Percentiles rank a stretch among this genome's conserved stretches.
Evolutionary conservation across 257 asterid genomes (phyloP).

Genomic region (Asclepias syriaca): DNA sequence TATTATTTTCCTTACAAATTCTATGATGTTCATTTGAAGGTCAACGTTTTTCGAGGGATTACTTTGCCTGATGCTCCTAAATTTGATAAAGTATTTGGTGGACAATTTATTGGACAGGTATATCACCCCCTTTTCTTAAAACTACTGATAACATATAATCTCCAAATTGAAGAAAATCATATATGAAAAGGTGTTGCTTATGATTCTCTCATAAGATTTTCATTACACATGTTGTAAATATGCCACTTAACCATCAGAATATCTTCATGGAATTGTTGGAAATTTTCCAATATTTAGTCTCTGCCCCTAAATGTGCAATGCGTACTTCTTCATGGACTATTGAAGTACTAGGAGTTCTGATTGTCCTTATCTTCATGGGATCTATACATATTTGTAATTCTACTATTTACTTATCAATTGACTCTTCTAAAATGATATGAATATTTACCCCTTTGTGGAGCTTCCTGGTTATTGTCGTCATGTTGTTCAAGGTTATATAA

Average conservation of each 20-base stretch:
- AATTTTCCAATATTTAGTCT: background rate
- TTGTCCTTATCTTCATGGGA: background rate
- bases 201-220: background rate
- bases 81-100: conserved; percentile 90
- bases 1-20: conserved; percentile 2
- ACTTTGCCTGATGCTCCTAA: conserved; percentile 95
- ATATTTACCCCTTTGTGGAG: background rate
- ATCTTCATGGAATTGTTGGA: background rate
- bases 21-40: conserved; percentile 38
- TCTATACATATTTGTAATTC: background rate
- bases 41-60: conserved; percentile 73
- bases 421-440: background rate
- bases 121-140: conserved; percentile 16
- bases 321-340: background rate
- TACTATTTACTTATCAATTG: background rate
- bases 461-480: background rate
- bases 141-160: conserved; percentile 1
- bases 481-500: background rate
- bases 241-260: background rate
- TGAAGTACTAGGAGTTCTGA: background rate
- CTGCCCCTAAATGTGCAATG: background rate
- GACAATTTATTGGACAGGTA: conserved; percentile 98
- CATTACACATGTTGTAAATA: background rate
- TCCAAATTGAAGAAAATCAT: background rate
- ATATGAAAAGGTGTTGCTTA: background rate